Percentiles rank a stretch among this genome's conserved stretches.
phyloP scores from a whole-genome alignment of 2,329 filamentous ascomycete genomes.

The Cadophora sp. region DNA sequence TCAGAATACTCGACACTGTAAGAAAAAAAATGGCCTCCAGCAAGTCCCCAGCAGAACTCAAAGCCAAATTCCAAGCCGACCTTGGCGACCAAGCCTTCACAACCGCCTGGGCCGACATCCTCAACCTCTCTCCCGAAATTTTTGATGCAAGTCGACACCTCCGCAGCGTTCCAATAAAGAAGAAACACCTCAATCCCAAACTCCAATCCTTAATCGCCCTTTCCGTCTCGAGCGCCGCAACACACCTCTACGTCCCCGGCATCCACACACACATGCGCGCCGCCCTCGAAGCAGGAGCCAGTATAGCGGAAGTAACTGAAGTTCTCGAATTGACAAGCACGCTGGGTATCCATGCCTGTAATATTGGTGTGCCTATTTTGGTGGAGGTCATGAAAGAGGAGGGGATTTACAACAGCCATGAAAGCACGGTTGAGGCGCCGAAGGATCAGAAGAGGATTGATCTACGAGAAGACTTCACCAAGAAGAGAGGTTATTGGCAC shows the following conservation, averaged over 20 bases:
- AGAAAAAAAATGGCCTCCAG: background rate
- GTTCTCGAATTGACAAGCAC: constrained; percentile 52
- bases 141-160: constrained; percentile 20
- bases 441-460: constrained; percentile 37
- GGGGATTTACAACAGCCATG: constrained; percentile 43
- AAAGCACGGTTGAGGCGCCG: constrained; percentile 41
- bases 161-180: constrained; percentile 25
- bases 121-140: constrained; percentile 20
- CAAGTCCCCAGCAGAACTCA: constrained; percentile 3
- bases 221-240: constrained; percentile 51
- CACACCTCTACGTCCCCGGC: constrained; percentile 52
- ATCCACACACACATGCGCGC: constrained; percentile 50
- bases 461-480: constrained; percentile 51
- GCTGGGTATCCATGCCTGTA: constrained; percentile 55
- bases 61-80: constrained; percentile 16
- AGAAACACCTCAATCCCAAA: constrained; percentile 48
- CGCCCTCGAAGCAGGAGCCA: constrained; percentile 50
- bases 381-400: constrained; percentile 54
- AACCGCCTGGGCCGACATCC: constrained; percentile 13
- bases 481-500: constrained; percentile 55
- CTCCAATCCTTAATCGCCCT: constrained; percentile 51
- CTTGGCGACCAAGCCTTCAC: constrained; percentile 17
- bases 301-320: constrained; percentile 52
- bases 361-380: constrained; percentile 53
- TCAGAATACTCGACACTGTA: too few relatives aligned